These are phyloP conservation scores for Linum lewisii DNA, from an alignment of 345 rosid genomes.

Conservation along the genomic window DNA sequence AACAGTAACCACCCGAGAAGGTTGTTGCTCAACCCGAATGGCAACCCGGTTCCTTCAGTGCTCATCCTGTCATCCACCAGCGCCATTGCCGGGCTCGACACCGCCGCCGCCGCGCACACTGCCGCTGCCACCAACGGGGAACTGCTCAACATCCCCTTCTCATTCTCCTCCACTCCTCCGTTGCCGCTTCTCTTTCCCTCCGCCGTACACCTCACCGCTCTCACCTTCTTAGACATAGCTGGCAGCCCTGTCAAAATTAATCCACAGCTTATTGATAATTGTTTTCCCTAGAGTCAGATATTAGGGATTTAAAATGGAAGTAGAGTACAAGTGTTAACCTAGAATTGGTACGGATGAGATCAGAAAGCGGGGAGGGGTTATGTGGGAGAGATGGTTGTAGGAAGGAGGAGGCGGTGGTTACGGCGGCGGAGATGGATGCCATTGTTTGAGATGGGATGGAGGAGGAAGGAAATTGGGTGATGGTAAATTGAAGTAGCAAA, in stretches of 20 bases:
- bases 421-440: constrained; percentile 46
- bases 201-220: constrained; percentile 53
- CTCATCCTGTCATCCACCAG: constrained; percentile 83
- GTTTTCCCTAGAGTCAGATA: too few relatives aligned
- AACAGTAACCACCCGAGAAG: constrained; percentile 85
- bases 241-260: constrained; percentile 49
- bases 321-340: constrained; percentile 28
- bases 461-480: constrained; percentile 5
- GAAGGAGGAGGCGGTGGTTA: constrained; percentile 41
- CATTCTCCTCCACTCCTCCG: constrained; percentile 17
- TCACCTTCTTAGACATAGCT: constrained; percentile 38
- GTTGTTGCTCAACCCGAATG: constrained; percentile 91
- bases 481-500: neutral
- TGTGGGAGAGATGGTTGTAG: constrained; percentile 32
- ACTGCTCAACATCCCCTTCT: constrained; percentile 31
- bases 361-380: constrained; percentile 29
- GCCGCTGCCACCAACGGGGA: constrained; percentile 46
- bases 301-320: neutral
- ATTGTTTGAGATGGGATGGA: constrained; percentile 21
- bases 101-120: constrained; percentile 28
- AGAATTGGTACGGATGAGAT: constrained; percentile 43
- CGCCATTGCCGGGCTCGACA: constrained; percentile 70
- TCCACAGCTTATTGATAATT: neutral
- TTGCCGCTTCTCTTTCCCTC: constrained; percentile 30
- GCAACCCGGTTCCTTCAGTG: constrained; percentile 92